A percentile compares a stretch with the other conserved stretches of the same genome.
phyloP scores from a whole-genome alignment of 306 rosid species.

The Hippophae rhamnoides region DNA sequence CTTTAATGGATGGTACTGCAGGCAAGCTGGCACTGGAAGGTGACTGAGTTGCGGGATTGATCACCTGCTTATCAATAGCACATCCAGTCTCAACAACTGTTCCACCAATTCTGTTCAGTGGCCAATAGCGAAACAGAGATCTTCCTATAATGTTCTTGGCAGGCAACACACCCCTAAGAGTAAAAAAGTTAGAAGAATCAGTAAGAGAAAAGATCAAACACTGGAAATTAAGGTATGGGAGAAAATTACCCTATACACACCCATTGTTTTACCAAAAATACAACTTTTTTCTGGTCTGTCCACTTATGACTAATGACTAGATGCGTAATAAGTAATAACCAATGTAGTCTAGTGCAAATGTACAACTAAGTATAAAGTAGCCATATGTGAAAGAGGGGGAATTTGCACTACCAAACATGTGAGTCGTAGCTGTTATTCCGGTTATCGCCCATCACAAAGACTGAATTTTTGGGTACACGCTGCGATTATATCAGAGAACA shows the following conservation, averaged over 20 bases:
- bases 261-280: no score
- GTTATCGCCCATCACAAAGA: conserved; percentile 98
- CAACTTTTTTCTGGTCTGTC: no score
- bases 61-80: conserved; percentile 47
- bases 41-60: conserved; percentile 26
- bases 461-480: conserved; percentile 76
- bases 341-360: not conserved
- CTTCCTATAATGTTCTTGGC: conserved; percentile 89
- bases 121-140: conserved; percentile 91
- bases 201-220: conserved; percentile 2
- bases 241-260: no score
- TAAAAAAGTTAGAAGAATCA: conserved; percentile 14
- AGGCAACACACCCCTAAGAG: conserved; percentile 85
- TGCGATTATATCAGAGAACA: conserved; percentile 22
- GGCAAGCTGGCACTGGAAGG: conserved; percentile 4
- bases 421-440: conserved; percentile 98
- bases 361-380: not conserved
- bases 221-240: no score
- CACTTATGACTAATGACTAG: no score
- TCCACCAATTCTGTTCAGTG: conserved; percentile 68
- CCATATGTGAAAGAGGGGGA: not conserved
- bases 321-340: no score
- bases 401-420: conserved; percentile 64
- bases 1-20: not conserved
- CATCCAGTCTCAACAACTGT: conserved; percentile 58